Evolutionary conservation across 257 asterid genomes (phyloP).

Genomic region (Dorcoceras hygrometricum): DNA sequence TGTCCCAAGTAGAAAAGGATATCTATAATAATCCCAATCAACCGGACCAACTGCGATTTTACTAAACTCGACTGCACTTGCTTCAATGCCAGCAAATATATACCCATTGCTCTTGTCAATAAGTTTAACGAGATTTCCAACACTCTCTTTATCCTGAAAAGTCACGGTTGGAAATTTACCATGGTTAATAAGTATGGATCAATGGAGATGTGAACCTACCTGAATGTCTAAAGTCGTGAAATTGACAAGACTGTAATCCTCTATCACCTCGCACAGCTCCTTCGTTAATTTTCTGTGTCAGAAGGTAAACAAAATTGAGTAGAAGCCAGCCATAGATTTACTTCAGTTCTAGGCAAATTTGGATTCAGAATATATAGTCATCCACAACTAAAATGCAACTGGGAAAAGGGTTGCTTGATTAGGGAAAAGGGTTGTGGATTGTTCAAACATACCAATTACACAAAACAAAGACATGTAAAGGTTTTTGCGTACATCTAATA

Average conservation of each 20-base stretch:
- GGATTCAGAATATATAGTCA: constrained; percentile 2
- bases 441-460: not conserved
- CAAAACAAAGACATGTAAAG: too few relatives aligned
- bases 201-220: constrained; percentile 37
- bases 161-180: not conserved
- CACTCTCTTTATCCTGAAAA: constrained; percentile 89
- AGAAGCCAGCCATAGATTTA: not conserved
- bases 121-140: constrained; percentile 80
- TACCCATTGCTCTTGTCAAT: constrained; percentile 95
- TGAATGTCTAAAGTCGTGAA: constrained; percentile 92
- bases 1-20: constrained; percentile 50
- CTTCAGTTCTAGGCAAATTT: not conserved
- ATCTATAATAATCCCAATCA: constrained; percentile 95
- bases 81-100: constrained; percentile 82
- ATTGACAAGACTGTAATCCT: constrained; percentile 68
- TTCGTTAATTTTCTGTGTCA: constrained; percentile 78
- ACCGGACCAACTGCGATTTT: constrained; percentile 81
- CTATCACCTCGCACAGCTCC: constrained; percentile 93
- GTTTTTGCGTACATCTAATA: not conserved
- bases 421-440: not conserved
- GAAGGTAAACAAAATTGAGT: constrained; percentile 4
- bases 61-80: constrained; percentile 88
- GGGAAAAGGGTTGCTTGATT: not conserved
- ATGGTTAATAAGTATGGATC: constrained; percentile 22
- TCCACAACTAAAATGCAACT: not conserved